These are phyloP conservation scores for Lepidium campestre DNA, from an alignment of 441 rosid genomes.

Conservation along the genomic window DNA sequence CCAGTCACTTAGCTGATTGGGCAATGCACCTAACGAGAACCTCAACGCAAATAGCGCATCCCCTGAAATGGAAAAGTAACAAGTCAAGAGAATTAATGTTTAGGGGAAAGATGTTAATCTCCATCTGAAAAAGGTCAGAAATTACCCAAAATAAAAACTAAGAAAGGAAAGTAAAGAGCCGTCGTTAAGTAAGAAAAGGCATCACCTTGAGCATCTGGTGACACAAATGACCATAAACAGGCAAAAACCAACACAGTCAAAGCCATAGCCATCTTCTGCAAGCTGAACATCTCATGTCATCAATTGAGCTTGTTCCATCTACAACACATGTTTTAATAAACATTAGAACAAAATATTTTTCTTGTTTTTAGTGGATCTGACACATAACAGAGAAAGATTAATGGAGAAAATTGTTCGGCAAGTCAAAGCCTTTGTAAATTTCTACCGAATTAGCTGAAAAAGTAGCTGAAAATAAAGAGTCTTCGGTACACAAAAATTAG, in stretches of 20 bases:
- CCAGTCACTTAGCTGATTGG: conserved; percentile 66
- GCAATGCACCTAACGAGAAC: conserved; percentile 47
- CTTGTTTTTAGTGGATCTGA: conserved; percentile 18
- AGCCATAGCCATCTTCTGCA: conserved; percentile 46
- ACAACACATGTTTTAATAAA: not conserved
- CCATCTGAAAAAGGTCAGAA: not conserved
- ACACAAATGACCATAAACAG: conserved; percentile 43
- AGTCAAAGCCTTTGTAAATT: not conserved
- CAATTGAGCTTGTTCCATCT: conserved; percentile 14
- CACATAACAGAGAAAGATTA: not conserved
- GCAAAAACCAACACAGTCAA: conserved; percentile 36
- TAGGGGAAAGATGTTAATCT: not conserved
- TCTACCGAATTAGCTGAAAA: not conserved
- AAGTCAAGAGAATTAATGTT: not conserved
- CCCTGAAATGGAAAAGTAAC: conserved; percentile 44
- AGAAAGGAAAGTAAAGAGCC: not conserved
- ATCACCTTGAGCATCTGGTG: conserved; percentile 72
- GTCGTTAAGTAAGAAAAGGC: not conserved
- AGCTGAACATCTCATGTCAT: conserved; percentile 12
- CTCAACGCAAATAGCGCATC: conserved; percentile 66
- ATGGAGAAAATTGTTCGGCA: not conserved
- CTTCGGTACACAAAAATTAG: not conserved
- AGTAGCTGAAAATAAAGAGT: not conserved
- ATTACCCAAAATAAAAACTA: not conserved
- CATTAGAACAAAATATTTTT: not conserved